Evolutionary conservation across 2,329 filamentous ascomycete genomes (phyloP).

Genomic region (Samsoniella hepiali): DNA sequence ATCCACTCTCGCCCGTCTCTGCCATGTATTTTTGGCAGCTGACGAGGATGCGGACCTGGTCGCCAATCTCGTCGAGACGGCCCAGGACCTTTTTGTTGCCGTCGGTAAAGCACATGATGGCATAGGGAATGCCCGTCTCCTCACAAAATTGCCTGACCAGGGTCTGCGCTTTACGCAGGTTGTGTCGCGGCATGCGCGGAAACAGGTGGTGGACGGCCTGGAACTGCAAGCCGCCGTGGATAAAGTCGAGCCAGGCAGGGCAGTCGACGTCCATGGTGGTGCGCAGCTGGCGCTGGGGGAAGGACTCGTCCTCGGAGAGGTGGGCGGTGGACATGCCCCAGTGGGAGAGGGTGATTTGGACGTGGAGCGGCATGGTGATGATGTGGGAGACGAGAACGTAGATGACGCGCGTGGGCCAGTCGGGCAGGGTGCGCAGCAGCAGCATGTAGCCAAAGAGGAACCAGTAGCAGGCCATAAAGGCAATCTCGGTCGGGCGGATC

Average conservation of each 20-base stretch:
- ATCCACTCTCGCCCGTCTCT: slow-evolving; percentile 43
- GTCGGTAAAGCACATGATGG: slow-evolving; percentile 58
- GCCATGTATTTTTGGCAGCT: slow-evolving; percentile 54
- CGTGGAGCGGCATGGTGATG: slow-evolving; percentile 64
- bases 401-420: slow-evolving; percentile 52
- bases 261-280: slow-evolving; percentile 75
- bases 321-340: slow-evolving; percentile 69
- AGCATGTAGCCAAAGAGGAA: slow-evolving; percentile 65
- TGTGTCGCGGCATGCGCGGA: slow-evolving; percentile 65
- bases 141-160: slow-evolving; percentile 61
- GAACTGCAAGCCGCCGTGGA: slow-evolving; percentile 71
- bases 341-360: slow-evolving; percentile 70
- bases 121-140: slow-evolving; percentile 62
- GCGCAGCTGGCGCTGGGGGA: slow-evolving; percentile 65
- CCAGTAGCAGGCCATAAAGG: slow-evolving; percentile 63
- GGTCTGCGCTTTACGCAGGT: slow-evolving; percentile 58
- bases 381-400: slow-evolving; percentile 65
- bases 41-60: slow-evolving; percentile 58
- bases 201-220: slow-evolving; percentile 70
- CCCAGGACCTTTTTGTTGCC: slow-evolving; percentile 54
- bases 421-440: slow-evolving; percentile 58
- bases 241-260: slow-evolving; percentile 67
- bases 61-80: slow-evolving; percentile 54
- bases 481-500: slow-evolving; percentile 64
- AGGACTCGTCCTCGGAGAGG: slow-evolving; percentile 62